Evolutionary conservation across 2,329 filamentous ascomycete species (phyloP).

Genomic region (Neoscytalidium dimidiatum): DNA sequence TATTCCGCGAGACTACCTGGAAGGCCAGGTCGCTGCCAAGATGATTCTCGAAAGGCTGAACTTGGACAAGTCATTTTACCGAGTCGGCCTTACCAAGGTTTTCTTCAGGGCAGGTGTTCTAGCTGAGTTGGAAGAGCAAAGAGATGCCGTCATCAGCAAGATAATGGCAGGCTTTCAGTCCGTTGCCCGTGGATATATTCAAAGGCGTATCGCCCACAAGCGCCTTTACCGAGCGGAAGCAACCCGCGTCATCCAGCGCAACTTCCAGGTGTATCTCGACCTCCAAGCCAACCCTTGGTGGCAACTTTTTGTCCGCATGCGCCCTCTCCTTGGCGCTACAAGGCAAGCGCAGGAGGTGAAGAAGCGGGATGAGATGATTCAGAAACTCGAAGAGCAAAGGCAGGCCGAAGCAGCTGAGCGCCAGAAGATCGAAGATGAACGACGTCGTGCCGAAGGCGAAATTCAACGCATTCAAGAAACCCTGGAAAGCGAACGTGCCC

Average conservation of each 20-base stretch:
- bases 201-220: conserved; percentile 87
- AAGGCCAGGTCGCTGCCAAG: conserved; percentile 81
- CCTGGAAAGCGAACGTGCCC: conserved; percentile 90
- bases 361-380: conserved; percentile 91
- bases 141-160: conserved; percentile 87
- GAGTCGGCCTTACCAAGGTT: conserved; percentile 93
- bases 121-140: conserved; percentile 93
- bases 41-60: conserved; percentile 88
- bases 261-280: conserved; percentile 88
- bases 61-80: conserved; percentile 82
- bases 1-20: conserved; percentile 87
- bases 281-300: conserved; percentile 96
- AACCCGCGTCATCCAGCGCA: conserved; percentile 89
- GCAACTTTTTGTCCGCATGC: conserved; percentile 93
- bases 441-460: conserved; percentile 82
- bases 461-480: conserved; percentile 90
- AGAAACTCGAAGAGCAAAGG: conserved; percentile 82
- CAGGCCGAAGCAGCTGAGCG: conserved; percentile 72
- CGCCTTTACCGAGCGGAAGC: conserved; percentile 92
- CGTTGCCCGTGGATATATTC: conserved; percentile 83
- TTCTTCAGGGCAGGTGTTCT: conserved; percentile 97
- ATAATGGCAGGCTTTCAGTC: conserved; percentile 95
- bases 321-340: conserved; percentile 88
- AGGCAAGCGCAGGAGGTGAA: conserved; percentile 92
- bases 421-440: conserved; percentile 84